These are phyloP conservation scores for Albizia julibrissin DNA, from an alignment of 306 rosid species.

Conservation along the genomic window DNA sequence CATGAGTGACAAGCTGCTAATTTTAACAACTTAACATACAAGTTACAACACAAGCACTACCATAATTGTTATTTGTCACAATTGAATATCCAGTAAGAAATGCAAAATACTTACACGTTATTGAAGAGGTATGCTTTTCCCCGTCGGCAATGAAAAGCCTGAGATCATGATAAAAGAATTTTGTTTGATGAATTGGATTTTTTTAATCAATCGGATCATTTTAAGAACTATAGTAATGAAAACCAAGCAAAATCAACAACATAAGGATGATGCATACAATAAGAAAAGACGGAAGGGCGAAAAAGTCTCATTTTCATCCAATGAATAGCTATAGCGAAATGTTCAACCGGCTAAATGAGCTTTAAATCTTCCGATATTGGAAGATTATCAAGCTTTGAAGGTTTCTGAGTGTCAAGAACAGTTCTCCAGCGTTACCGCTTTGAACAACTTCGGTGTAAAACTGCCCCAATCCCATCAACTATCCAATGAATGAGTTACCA, in stretches of 20 bases:
- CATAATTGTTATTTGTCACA: slow-evolving; percentile 11
- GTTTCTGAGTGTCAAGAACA: background rate
- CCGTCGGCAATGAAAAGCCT: slow-evolving; percentile 70
- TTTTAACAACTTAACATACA: background rate
- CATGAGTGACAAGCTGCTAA: background rate
- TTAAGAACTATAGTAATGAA: slow-evolving; percentile 11
- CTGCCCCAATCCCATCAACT: background rate
- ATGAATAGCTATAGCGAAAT: background rate
- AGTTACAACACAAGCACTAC: background rate
- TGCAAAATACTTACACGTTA: slow-evolving; percentile 66
- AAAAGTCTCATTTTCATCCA: background rate
- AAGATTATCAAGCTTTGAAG: background rate
- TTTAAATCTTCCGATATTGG: background rate
- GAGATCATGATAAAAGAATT: slow-evolving; percentile 34
- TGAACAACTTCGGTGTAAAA: background rate
- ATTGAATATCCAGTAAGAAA: slow-evolving; percentile 16
- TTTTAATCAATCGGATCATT: slow-evolving; percentile 27
- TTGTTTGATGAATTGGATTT: slow-evolving; percentile 27
- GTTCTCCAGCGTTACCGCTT: background rate
- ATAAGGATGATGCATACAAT: background rate
- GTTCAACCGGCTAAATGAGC: background rate
- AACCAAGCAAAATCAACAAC: slow-evolving; percentile 29
- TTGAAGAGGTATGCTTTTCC: slow-evolving; percentile 89
- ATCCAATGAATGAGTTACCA: background rate
- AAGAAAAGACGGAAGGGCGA: background rate